These are phyloP conservation scores for Sherardia arvensis DNA, from an alignment of 257 asterid genomes.

Conservation along the genomic window DNA sequence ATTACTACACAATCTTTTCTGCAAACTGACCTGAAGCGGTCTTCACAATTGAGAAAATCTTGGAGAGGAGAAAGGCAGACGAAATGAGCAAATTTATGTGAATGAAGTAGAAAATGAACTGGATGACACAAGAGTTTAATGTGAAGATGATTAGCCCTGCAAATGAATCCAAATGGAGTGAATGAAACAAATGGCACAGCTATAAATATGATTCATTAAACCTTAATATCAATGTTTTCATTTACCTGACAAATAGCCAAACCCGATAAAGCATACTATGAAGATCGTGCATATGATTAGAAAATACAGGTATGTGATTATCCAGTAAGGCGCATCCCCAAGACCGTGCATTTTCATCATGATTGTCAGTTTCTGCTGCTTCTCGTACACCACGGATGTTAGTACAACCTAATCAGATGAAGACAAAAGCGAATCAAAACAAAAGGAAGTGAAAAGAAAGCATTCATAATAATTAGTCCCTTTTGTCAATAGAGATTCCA, in stretches of 20 bases:
- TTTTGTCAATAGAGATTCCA: not conserved
- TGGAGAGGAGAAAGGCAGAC: conserved; percentile 25
- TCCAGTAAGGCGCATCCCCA: conserved; percentile 30
- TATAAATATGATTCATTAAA: not conserved
- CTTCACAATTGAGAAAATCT: conserved; percentile 23
- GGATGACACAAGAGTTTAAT: conserved; percentile 27
- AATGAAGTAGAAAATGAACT: conserved; percentile 28
- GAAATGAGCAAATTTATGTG: conserved; percentile 35
- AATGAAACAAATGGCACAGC: conserved; percentile 7
- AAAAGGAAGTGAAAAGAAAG: not conserved
- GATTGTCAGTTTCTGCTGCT: conserved; percentile 29
- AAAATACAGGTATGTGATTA: conserved; percentile 30
- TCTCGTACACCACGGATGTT: conserved; percentile 33
- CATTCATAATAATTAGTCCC: not conserved
- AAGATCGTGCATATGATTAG: conserved; percentile 25
- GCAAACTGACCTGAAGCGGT: conserved; percentile 25
- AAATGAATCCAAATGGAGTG: conserved; percentile 6
- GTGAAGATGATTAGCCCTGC: conserved; percentile 30
- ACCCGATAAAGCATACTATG: conserved; percentile 17
- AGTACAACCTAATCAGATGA: conserved; percentile 18
- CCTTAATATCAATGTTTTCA: not conserved
- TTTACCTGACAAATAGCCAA: conserved; percentile 31
- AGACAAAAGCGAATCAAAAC: not conserved
- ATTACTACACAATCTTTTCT: not conserved
- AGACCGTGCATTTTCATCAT: conserved; percentile 48